These are phyloP conservation scores for Psidium friedrichsthalianum DNA, from an alignment of 345 rosid genomes.

Conservation along the genomic window DNA sequence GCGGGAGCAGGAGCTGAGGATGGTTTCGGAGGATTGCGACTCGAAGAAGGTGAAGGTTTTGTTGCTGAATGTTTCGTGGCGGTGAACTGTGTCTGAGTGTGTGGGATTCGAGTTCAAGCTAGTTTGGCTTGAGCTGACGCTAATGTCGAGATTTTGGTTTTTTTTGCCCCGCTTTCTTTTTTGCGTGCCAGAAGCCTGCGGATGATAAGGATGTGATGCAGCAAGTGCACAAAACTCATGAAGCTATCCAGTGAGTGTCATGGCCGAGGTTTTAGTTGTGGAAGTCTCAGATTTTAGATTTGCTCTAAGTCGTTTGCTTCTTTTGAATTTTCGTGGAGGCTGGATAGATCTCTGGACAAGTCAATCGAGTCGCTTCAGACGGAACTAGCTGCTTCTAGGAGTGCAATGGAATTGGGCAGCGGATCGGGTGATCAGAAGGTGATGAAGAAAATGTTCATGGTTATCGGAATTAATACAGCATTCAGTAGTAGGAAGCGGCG, in stretches of 20 bases:
- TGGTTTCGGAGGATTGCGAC: slow-evolving; percentile 40
- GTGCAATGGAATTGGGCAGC: slow-evolving; percentile 30
- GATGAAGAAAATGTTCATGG: slow-evolving; percentile 68
- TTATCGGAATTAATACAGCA: slow-evolving; percentile 91
- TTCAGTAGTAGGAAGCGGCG: slow-evolving; percentile 97
- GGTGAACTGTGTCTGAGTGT: not conserved
- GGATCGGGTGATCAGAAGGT: slow-evolving; percentile 8
- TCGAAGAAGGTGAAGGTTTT: slow-evolving; percentile 33
- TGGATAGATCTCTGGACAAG: slow-evolving; percentile 69
- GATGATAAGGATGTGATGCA: slow-evolving; percentile 42
- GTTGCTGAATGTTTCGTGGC: not conserved
- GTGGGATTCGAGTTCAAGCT: not conserved
- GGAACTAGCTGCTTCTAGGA: slow-evolving; percentile 60
- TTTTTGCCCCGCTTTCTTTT: not conserved
- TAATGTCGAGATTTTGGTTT: not conserved
- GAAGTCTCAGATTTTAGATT: not conserved
- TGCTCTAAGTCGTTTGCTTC: not conserved
- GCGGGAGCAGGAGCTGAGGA: slow-evolving; percentile 54
- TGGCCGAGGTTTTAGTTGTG: not conserved
- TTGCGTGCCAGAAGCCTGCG: slow-evolving; percentile 18
- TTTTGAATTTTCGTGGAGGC: slow-evolving; percentile 15
- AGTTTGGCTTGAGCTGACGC: not conserved
- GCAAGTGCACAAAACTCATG: slow-evolving; percentile 64
- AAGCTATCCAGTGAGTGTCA: slow-evolving; percentile 70
- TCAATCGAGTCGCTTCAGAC: slow-evolving; percentile 53